phyloP scores from a whole-genome alignment of 1,284 basidiomycete genomes.

The Heterobasidion occidentale region DNA sequence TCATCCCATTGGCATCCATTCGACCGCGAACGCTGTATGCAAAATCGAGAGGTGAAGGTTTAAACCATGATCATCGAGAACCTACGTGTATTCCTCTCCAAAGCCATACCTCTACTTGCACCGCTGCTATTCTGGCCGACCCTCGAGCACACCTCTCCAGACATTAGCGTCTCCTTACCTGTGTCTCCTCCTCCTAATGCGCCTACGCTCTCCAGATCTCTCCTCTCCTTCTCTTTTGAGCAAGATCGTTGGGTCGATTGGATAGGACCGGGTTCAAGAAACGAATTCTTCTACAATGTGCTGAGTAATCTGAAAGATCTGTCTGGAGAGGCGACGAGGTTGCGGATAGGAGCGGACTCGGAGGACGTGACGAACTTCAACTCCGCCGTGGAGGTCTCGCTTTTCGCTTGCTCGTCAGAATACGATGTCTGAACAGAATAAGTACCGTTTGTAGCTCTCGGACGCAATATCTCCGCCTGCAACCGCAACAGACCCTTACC shows the following conservation, averaged over 20 bases:
- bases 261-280: constrained; percentile 40
- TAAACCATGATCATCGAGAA: too few relatives aligned
- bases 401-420: background rate
- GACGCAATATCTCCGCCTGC: constrained; percentile 40
- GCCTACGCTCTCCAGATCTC: constrained; percentile 29
- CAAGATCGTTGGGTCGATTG: constrained; percentile 63
- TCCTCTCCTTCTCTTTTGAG: constrained; percentile 59
- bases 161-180: constrained; percentile 1
- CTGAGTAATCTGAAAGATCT: constrained; percentile 45
- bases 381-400: constrained; percentile 30
- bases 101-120: too few relatives aligned
- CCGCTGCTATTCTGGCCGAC: too few relatives aligned
- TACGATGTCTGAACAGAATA: background rate
- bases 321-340: constrained; percentile 45
- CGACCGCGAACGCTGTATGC: too few relatives aligned
- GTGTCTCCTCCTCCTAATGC: constrained; percentile 16
- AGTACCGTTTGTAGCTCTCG: constrained; percentile 22
- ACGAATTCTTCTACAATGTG: constrained; percentile 50
- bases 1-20: too few relatives aligned
- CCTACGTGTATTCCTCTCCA: too few relatives aligned
- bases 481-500: constrained; percentile 46
- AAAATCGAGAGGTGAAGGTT: too few relatives aligned
- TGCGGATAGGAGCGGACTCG: constrained; percentile 56
- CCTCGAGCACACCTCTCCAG: too few relatives aligned
- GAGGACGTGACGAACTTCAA: constrained; percentile 56